Conservation (phyloP, 495 filamentous ascomycete species). For the Penicillium cinerascens region DNA sequence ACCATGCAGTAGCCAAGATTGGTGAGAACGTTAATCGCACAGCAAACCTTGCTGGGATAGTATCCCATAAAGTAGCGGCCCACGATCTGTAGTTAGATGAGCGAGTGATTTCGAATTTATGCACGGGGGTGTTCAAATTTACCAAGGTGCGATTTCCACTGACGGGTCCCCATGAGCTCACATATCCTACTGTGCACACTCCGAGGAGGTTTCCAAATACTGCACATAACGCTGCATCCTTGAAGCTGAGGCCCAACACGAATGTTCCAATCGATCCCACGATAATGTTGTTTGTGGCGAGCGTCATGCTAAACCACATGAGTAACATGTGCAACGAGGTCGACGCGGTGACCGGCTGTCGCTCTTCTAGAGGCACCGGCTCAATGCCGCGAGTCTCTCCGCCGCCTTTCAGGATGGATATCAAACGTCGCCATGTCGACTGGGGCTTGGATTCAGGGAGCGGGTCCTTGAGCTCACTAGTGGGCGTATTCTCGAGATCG, state of each 20-base stretch:
- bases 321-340: conserved; percentile 58
- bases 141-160: conserved; percentile 72
- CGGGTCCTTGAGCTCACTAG: conserved; percentile 14
- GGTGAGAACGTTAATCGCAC: conserved; percentile 64
- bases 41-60: conserved; percentile 68
- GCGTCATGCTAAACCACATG: conserved; percentile 72
- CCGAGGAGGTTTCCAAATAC: conserved; percentile 62
- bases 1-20: conserved; percentile 69
- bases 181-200: conserved; percentile 60
- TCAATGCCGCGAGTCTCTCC: conserved; percentile 68
- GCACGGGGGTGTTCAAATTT: no score
- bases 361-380: conserved; percentile 57
- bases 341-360: conserved; percentile 29
- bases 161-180: conserved; percentile 67
- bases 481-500: conserved; percentile 19
- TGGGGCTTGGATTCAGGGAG: conserved; percentile 8
- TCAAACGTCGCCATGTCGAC: conserved; percentile 26
- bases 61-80: conserved; percentile 74
- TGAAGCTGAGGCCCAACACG: conserved; percentile 60
- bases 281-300: conserved; percentile 68
- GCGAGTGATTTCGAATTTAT: background rate
- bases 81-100: conserved; percentile 50
- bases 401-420: conserved; percentile 43
- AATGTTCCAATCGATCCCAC: conserved; percentile 66
- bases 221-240: conserved; percentile 61